Evolutionary conservation across 2,329 filamentous ascomycete species (phyloP).

Genomic region (Karstenula rhodostoma): DNA sequence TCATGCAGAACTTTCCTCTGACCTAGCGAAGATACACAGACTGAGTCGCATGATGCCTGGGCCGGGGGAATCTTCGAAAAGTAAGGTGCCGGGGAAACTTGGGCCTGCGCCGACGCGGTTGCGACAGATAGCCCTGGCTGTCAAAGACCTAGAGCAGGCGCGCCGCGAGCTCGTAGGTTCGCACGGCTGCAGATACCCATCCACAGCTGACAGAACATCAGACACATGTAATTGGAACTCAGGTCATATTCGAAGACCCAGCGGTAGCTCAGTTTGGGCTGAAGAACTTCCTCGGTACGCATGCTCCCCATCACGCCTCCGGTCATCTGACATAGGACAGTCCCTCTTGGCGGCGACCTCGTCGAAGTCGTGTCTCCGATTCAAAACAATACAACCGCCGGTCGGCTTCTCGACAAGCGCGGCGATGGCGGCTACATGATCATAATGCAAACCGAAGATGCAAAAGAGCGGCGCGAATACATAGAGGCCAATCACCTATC

Average conservation of each 20-base stretch:
- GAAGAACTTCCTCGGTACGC: conserved; percentile 51
- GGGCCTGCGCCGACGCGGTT: conserved; percentile 40
- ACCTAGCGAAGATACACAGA: background rate
- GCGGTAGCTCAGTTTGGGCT: conserved; percentile 51
- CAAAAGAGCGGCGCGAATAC: conserved; percentile 45
- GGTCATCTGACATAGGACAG: conserved; percentile 25
- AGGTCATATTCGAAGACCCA: conserved; percentile 52
- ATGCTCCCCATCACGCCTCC: background rate
- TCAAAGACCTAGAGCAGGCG: conserved; percentile 37
- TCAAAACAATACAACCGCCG: conserved; percentile 50
- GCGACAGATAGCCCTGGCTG: conserved; percentile 47
- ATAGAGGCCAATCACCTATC: conserved; percentile 48
- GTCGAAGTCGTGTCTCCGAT: conserved; percentile 55
- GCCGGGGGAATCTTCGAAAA: background rate
- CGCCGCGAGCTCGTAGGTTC: conserved; percentile 35
- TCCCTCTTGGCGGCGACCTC: conserved; percentile 54
- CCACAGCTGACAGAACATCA: conserved; percentile 21
- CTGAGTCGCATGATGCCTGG: conserved; percentile 1
- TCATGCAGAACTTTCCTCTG: background rate
- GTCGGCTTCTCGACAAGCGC: conserved; percentile 52
- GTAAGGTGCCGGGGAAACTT: background rate
- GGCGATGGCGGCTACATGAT: conserved; percentile 59
- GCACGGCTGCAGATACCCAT: no score
- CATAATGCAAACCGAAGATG: conserved; percentile 57
- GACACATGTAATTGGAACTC: conserved; percentile 50